These are phyloP conservation scores for Plantago ovata DNA, from an alignment of 257 asterid genomes.

Conservation along the genomic window DNA sequence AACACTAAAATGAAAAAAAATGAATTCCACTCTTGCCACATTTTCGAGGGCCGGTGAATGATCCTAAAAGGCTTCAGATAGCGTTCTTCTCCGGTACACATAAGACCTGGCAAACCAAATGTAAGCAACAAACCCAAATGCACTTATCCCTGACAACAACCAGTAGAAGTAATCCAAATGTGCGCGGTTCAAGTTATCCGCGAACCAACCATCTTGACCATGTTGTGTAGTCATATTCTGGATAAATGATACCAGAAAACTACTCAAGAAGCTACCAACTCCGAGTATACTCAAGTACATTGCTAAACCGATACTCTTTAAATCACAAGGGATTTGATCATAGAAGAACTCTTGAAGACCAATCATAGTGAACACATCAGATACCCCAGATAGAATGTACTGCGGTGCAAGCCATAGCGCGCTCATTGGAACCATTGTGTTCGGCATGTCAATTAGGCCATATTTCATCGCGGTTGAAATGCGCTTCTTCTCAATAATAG, in stretches of 20 bases:
- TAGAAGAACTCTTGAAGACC: slow-evolving; percentile 62
- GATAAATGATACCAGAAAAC: slow-evolving; percentile 34
- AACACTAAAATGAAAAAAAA: too few relatives aligned
- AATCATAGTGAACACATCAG: slow-evolving; percentile 35
- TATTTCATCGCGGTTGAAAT: slow-evolving; percentile 35
- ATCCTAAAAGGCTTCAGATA: too few relatives aligned
- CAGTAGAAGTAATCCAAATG: slow-evolving; percentile 16
- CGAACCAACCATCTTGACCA: slow-evolving; percentile 25
- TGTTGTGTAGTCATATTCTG: slow-evolving; percentile 18
- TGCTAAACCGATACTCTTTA: slow-evolving; percentile 40
- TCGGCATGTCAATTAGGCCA: slow-evolving; percentile 41
- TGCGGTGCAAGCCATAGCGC: slow-evolving; percentile 69
- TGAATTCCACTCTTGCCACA: too few relatives aligned
- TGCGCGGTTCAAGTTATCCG: slow-evolving; percentile 30
- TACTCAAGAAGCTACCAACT: slow-evolving; percentile 38
- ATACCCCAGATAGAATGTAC: slow-evolving; percentile 32
- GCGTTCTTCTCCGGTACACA: too few relatives aligned
- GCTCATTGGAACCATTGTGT: slow-evolving; percentile 51
- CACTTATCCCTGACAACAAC: too few relatives aligned
- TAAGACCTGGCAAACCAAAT: too few relatives aligned
- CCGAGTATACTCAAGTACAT: slow-evolving; percentile 38
- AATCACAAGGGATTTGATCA: slow-evolving; percentile 39
- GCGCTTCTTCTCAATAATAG: slow-evolving; percentile 47
- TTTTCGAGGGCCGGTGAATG: too few relatives aligned
- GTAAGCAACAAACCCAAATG: too few relatives aligned